These are phyloP conservation scores for Xerocomus minutiporus DNA, from an alignment of 1,284 basidiomycete species.

Conservation along the genomic window DNA sequence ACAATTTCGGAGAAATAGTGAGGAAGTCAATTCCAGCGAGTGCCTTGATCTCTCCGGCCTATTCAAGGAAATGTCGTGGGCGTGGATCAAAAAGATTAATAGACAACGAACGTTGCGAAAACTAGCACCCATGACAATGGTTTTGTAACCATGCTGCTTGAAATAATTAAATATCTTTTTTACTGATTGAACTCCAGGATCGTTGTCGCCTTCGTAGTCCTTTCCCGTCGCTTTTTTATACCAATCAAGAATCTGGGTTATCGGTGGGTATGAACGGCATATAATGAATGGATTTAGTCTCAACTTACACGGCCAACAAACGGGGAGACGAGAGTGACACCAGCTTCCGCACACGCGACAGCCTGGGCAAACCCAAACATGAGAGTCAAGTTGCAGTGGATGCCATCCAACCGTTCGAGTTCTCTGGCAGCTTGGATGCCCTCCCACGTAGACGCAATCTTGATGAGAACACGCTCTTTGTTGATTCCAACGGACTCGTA, in stretches of 20 bases:
- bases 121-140: conserved; percentile 99
- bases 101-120: conserved; percentile 81
- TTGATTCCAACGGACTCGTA: conserved; percentile 88
- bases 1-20: conserved; percentile 86
- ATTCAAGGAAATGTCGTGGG: not conserved
- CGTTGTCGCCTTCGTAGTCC: conserved; percentile 78
- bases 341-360: conserved; percentile 97
- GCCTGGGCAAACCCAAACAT: conserved; percentile 98
- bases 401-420: conserved; percentile 85
- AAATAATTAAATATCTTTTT: conserved; percentile 98
- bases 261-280: not conserved
- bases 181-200: conserved; percentile 95
- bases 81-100: not conserved
- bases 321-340: conserved; percentile 96
- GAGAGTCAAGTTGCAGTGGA: conserved; percentile 98
- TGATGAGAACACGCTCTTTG: conserved; percentile 94
- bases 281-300: not conserved
- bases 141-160: conserved; percentile 97
- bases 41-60: conserved; percentile 89
- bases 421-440: conserved; percentile 97
- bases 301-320: conserved; percentile 91
- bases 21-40: conserved; percentile 96
- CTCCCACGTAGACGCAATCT: conserved; percentile 99
- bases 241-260: not conserved
- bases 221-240: not conserved